A percentile compares a stretch with the other conserved stretches of the same genome.
Evolutionary conservation across 805 yeast species (phyloP).

Genomic region (Saccharomycopsis synnaedendra): DNA sequence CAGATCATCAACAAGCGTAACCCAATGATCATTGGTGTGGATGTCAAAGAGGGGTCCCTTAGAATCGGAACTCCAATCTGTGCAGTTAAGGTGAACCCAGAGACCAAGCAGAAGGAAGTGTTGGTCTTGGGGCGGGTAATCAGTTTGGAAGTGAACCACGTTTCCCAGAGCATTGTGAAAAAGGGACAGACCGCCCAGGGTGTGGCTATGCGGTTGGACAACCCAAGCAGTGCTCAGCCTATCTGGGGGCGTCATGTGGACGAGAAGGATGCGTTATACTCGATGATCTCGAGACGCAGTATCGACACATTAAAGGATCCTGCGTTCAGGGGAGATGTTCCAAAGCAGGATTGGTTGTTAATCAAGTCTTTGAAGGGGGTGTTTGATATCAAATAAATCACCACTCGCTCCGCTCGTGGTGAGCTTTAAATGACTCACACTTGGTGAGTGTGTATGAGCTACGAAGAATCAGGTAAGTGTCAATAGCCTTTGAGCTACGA

Average conservation of each 20-base stretch:
- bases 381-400: constrained; percentile 52
- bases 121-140: constrained; percentile 74
- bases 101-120: constrained; percentile 61
- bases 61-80: constrained; percentile 92
- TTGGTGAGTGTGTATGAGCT: too few relatives aligned
- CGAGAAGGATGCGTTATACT: constrained; percentile 81
- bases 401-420: too few relatives aligned
- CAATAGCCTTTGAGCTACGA: too few relatives aligned
- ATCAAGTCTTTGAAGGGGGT: constrained; percentile 80
- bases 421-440: too few relatives aligned
- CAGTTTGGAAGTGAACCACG: constrained; percentile 94
- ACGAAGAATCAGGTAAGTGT: too few relatives aligned
- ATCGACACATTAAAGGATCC: constrained; percentile 97
- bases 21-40: constrained; percentile 99
- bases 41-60: constrained; percentile 82
- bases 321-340: constrained; percentile 89
- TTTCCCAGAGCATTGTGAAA: constrained; percentile 64
- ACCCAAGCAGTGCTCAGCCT: constrained; percentile 87
- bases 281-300: constrained; percentile 80
- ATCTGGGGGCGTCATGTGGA: constrained; percentile 99
- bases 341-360: constrained; percentile 93
- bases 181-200: constrained; percentile 97
- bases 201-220: constrained; percentile 95
- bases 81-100: constrained; percentile 83
- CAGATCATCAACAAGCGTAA: constrained; percentile 97